phyloP scores from a whole-genome alignment of 2,329 filamentous ascomycete genomes.

The Cercospora citrullina region DNA sequence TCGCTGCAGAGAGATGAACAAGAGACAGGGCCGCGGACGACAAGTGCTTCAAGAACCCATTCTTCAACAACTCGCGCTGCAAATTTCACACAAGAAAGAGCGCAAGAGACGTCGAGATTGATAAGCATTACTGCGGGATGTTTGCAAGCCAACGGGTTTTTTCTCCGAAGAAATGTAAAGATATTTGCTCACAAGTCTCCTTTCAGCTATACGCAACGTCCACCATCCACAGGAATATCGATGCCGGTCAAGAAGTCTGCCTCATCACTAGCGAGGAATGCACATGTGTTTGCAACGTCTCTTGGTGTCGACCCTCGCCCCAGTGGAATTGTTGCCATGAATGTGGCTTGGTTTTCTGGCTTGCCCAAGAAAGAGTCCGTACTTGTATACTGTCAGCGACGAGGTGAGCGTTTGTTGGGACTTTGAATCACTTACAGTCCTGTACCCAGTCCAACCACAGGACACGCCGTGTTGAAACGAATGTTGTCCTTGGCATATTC shows the following conservation, averaged over 20 bases:
- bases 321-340: slow-evolving; percentile 57
- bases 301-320: slow-evolving; percentile 58
- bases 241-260: slow-evolving; percentile 70
- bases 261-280: slow-evolving; percentile 71
- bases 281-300: slow-evolving; percentile 70
- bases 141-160: no score
- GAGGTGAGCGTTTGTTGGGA: slow-evolving; percentile 46
- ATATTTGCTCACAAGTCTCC: no score
- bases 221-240: slow-evolving; percentile 66
- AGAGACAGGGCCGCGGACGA: no score
- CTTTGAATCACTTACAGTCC: slow-evolving; percentile 34
- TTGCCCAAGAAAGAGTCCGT: slow-evolving; percentile 57
- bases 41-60: no score
- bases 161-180: no score
- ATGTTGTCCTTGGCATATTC: slow-evolving; percentile 73
- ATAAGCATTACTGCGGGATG: no score
- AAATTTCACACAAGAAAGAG: no score
- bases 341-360: slow-evolving; percentile 58
- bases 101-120: no score
- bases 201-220: slow-evolving; percentile 43
- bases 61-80: no score
- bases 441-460: slow-evolving; percentile 38
- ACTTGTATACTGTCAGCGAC: slow-evolving; percentile 14
- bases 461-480: slow-evolving; percentile 68
- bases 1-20: no score